A percentile compares a stretch with the other conserved stretches of the same genome.
phyloP scores from a whole-genome alignment of 129 eudicot species.

The Arctium minus region DNA sequence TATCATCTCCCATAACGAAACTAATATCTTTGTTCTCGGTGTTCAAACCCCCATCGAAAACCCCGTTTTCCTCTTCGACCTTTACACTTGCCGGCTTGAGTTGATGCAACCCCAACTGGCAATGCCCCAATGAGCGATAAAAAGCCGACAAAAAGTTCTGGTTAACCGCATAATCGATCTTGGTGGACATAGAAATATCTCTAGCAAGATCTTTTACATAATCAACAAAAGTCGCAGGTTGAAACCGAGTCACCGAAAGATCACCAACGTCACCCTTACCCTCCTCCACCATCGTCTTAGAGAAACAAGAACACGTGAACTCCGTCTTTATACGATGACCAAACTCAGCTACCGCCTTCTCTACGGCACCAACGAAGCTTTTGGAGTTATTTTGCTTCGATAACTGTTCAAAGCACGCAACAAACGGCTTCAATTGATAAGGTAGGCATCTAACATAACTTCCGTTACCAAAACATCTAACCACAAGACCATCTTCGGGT shows the following conservation, averaged over 20 bases:
- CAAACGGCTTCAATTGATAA: constrained; percentile 41
- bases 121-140: constrained; percentile 54
- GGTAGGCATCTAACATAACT: constrained; percentile 37
- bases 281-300: constrained; percentile 6
- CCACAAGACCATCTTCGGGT: constrained; percentile 23
- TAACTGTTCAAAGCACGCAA: constrained; percentile 40
- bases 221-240: constrained; percentile 44
- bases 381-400: constrained; percentile 30
- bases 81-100: constrained; percentile 32
- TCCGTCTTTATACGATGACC: constrained; percentile 44
- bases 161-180: constrained; percentile 33
- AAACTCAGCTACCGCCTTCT: constrained; percentile 40
- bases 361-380: constrained; percentile 37
- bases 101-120: constrained; percentile 46
- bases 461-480: constrained; percentile 45
- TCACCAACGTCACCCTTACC: constrained; percentile 11
- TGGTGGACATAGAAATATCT: constrained; percentile 15
- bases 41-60: not conserved
- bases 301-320: constrained; percentile 55
- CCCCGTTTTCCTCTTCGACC: constrained; percentile 12
- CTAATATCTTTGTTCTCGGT: not conserved
- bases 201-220: constrained; percentile 35
- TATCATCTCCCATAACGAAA: constrained; percentile 14
- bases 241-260: constrained; percentile 34
- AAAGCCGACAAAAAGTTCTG: constrained; percentile 54